Percentiles rank a stretch among this genome's conserved stretches.
These are phyloP conservation scores for Camellia oleifera DNA, from an alignment of 179 eudicot species.

Conservation along the genomic window DNA sequence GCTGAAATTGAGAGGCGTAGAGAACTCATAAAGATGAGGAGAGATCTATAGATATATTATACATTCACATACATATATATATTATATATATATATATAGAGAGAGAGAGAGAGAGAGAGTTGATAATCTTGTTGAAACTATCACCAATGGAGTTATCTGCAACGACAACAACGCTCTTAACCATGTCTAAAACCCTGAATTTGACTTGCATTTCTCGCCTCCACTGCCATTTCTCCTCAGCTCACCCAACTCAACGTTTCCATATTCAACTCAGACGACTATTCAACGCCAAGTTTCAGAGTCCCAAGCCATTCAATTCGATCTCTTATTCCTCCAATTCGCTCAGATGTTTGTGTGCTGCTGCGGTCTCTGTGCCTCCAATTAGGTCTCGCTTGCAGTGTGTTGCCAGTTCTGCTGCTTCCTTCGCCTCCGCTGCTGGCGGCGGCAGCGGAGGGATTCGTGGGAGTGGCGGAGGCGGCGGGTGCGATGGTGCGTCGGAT, in stretches of 20 bases:
- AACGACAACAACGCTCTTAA: slow-evolving; percentile 29
- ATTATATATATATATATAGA: too few species aligned
- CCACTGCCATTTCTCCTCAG: slow-evolving; percentile 29
- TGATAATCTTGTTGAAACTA: not conserved
- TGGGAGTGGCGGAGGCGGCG: too few species aligned
- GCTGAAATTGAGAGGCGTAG: slow-evolving; percentile 9
- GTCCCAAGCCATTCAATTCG: slow-evolving; percentile 15
- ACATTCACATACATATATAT: not conserved
- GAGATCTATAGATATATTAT: not conserved
- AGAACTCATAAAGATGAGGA: not conserved
- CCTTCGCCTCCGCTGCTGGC: too few species aligned
- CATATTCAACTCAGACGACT: slow-evolving; percentile 26
- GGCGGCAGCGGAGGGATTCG: too few species aligned
- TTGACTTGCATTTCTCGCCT: slow-evolving; percentile 26
- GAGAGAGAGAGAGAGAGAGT: not conserved
- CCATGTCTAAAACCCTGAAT: slow-evolving; percentile 52
- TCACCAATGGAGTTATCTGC: too few species aligned
- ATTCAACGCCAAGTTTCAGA: not conserved
- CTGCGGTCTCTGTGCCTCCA: slow-evolving; percentile 14
- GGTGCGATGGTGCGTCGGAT: too few species aligned
- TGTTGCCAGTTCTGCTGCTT: too few species aligned
- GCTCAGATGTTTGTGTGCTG: not conserved
- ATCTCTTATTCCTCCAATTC: slow-evolving; percentile 7
- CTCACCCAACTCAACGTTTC: slow-evolving; percentile 23
- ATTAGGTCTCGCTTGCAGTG: too few species aligned